Percentiles rank a stretch among this genome's conserved stretches.
These are phyloP conservation scores for Auricularia sp. DNA, from an alignment of 768 basidiomycete species.

Conservation along the genomic window DNA sequence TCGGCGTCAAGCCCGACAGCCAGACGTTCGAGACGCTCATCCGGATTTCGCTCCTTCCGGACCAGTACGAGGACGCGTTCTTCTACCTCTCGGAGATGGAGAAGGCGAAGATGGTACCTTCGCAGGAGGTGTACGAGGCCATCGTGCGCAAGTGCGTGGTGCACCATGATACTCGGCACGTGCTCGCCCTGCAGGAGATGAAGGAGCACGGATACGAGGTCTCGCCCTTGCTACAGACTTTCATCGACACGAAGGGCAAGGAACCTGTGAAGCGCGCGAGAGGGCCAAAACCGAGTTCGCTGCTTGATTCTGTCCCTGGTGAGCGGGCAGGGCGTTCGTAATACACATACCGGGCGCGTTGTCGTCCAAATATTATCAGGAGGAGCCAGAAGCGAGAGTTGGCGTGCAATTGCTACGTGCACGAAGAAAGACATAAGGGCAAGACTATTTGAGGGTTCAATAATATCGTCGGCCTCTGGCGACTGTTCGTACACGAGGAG, in stretches of 20 bases:
- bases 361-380: too few relatives aligned
- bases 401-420: too few relatives aligned
- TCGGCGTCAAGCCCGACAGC: slow-evolving; percentile 42
- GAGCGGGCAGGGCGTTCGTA: too few relatives aligned
- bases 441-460: too few relatives aligned
- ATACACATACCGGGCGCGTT: too few relatives aligned
- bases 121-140: slow-evolving; percentile 42
- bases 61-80: slow-evolving; percentile 83
- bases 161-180: slow-evolving; percentile 49
- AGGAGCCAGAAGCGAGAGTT: too few relatives aligned
- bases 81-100: slow-evolving; percentile 88
- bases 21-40: slow-evolving; percentile 62
- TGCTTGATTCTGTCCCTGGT: too few relatives aligned
- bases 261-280: too few relatives aligned
- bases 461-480: too few relatives aligned
- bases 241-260: slow-evolving; percentile 15
- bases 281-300: too few relatives aligned
- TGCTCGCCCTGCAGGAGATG: slow-evolving; percentile 64
- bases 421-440: too few relatives aligned
- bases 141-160: slow-evolving; percentile 49
- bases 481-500: too few relatives aligned
- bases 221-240: slow-evolving; percentile 19
- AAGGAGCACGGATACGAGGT: slow-evolving; percentile 42
- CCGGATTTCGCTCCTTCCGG: slow-evolving; percentile 43
- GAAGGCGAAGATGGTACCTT: slow-evolving; percentile 43